phyloP scores from a whole-genome alignment of 192 early-diverging fungal species.

The Nowakowskiella sp. region DNA sequence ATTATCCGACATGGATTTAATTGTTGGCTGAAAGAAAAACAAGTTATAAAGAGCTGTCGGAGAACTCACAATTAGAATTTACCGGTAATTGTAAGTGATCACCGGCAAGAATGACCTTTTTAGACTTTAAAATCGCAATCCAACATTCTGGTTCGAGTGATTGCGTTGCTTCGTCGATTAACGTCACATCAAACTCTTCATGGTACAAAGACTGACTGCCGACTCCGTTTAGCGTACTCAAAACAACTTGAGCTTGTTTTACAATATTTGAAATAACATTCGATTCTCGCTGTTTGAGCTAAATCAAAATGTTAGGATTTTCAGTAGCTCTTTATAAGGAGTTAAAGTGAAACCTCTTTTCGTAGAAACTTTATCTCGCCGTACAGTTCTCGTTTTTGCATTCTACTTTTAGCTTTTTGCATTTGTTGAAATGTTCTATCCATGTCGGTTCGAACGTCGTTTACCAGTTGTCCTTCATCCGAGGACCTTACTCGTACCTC shows the following conservation, averaged over 20 bases:
- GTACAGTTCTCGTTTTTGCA: constrained; percentile 57
- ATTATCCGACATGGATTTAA: constrained; percentile 45
- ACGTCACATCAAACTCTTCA: constrained; percentile 68
- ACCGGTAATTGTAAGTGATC: constrained; percentile 80
- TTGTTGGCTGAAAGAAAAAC: constrained; percentile 49
- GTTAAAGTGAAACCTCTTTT: constrained; percentile 27
- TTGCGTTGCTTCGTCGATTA: constrained; percentile 89
- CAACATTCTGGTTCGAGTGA: constrained; percentile 72
- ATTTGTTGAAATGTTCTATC: constrained; percentile 55
- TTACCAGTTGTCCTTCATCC: constrained; percentile 64
- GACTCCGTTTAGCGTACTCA: constrained; percentile 72
- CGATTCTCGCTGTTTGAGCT: constrained; percentile 61
- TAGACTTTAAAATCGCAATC: constrained; percentile 71
- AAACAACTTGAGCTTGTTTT: constrained; percentile 53
- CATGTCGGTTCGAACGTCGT: constrained; percentile 70
- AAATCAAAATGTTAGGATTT: constrained; percentile 13
- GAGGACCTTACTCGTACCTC: constrained; percentile 46
- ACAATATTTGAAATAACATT: constrained; percentile 55
- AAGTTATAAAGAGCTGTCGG: too few species aligned
- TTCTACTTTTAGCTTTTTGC: constrained; percentile 52
- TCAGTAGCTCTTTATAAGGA: not conserved
- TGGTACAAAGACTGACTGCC: constrained; percentile 41
- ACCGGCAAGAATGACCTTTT: constrained; percentile 73
- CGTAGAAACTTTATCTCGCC: constrained; percentile 58
- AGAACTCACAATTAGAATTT: constrained; percentile 5